Base-by-base conservation (phyloP, 139 green algal genomes). In the Chlamydomonas sp. region DNA sequence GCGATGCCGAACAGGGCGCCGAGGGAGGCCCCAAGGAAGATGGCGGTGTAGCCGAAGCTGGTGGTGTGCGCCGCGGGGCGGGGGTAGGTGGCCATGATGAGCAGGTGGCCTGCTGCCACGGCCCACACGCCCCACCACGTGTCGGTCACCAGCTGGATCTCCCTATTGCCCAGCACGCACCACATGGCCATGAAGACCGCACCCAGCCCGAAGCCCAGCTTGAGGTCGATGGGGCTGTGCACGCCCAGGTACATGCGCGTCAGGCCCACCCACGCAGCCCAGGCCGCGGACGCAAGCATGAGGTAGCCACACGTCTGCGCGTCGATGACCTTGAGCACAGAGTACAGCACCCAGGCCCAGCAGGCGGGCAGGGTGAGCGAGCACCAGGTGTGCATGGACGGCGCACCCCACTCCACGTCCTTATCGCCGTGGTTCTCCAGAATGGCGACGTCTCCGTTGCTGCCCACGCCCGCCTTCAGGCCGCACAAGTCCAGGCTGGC, bases 331-430 rank as follows among this genome's bases (percentile, higher is more conserved):
- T 64, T 76, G 0, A 88, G 57, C 76, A 78, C 66, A 4, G 7
- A 12, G 10, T 75, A 75, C 16, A 71, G 9, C 20, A 57, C 18
- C 31, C 31, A 49, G 3, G 64, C 83, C 6, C n/a, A 20, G 63
- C 80, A 87, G 12, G 83, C 67, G 15, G 78, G 79, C 62, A 90
- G 60, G 62, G 80, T 15, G 5, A 90, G 31, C 10, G 78, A 69
- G n/a, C 79, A 76, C 77, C 77, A 90, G 71, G 78, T 85, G 85
- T 90, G 85, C 78, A 90, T 85, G 61, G 85, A 90, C 66, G 85
- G 85, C 61, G 85, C 78, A 18, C 85, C 85, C n/a, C 64, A 72
- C 85, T 90, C 85, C 3, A 90, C 75, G 17, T 49, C 31, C 31
- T 49, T 59, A 63, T 90, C 85, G 16, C 62, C 60, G 69, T 73